phyloP scores from a whole-genome alignment of 2,329 filamentous ascomycete species.

The Phialophora verrucosa region DNA sequence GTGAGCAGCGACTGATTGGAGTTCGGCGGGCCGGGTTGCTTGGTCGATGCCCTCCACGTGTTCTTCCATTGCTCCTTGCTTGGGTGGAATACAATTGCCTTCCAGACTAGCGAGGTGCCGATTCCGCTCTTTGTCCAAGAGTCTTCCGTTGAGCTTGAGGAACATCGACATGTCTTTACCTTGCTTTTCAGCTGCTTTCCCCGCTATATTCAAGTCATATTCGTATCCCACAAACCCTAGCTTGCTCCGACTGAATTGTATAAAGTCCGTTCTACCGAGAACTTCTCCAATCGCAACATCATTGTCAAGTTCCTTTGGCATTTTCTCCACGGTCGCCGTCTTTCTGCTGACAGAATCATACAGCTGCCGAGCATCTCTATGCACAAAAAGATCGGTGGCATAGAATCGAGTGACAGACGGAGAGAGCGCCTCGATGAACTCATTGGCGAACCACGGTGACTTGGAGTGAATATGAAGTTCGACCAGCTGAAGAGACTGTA shows the following conservation, averaged over 20 bases:
- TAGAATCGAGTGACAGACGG: conserved; percentile 29
- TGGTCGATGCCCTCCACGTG: background rate
- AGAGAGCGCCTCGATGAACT: conserved; percentile 32
- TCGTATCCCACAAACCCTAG: conserved; percentile 35
- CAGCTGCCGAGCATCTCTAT: background rate
- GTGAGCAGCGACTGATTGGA: background rate
- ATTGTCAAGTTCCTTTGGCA: background rate
- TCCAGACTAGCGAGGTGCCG: conserved; percentile 25
- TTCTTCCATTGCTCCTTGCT: background rate
- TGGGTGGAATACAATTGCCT: conserved; percentile 18
- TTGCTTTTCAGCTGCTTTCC: background rate
- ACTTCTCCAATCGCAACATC: conserved; percentile 21
- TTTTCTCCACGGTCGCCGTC: conserved; percentile 5
- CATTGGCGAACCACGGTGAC: conserved; percentile 23
- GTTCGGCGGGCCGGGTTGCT: background rate
- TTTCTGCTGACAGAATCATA: conserved; percentile 10
- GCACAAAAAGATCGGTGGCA: conserved; percentile 27
- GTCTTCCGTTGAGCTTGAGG: conserved; percentile 34
- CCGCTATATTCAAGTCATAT: conserved; percentile 6
- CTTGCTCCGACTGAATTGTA: conserved; percentile 21
- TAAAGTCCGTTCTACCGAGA: conserved; percentile 26
- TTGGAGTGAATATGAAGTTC: conserved; percentile 34
- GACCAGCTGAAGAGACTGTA: conserved; percentile 26
- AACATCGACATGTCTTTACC: conserved; percentile 16
- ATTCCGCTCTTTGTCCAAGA: conserved; percentile 37